phyloP scores from a whole-genome alignment of 2,329 filamentous ascomycete genomes.

The Xenosphaeropsis pyriputrescens region DNA sequence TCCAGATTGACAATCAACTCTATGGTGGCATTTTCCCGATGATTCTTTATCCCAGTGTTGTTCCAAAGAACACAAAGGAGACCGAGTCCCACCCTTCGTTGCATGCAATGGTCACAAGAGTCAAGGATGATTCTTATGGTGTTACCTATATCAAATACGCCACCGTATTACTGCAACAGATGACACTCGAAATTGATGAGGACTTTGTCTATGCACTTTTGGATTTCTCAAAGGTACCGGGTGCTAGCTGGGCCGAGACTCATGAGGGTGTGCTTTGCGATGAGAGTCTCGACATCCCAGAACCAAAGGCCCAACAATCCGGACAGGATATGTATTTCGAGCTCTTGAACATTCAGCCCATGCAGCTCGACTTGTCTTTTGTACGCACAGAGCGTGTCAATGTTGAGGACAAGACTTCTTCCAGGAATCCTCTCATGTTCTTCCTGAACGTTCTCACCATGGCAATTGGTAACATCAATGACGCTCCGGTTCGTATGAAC shows the following conservation, averaged over 20 bases:
- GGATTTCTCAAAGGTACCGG: constrained; percentile 87
- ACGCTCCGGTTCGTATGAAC: constrained; percentile 87
- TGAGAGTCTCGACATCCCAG: constrained; percentile 78
- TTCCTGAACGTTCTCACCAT: constrained; percentile 97
- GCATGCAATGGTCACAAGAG: constrained; percentile 78
- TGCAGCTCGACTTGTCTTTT: constrained; percentile 95
- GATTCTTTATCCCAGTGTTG: constrained; percentile 90
- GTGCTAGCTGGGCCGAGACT: constrained; percentile 68
- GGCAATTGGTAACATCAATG: constrained; percentile 98
- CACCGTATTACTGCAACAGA: constrained; percentile 83
- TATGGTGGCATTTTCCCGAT: constrained; percentile 98
- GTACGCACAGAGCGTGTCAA: constrained; percentile 95
- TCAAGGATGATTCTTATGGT: constrained; percentile 97
- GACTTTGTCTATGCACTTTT: constrained; percentile 95
- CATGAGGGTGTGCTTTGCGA: constrained; percentile 78
- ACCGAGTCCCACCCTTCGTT: constrained; percentile 93
- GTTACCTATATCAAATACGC: constrained; percentile 98
- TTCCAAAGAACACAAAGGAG: constrained; percentile 91
- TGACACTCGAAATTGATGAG: constrained; percentile 95
- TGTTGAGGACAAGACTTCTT: constrained; percentile 83
- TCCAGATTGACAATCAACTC: constrained; percentile 95
- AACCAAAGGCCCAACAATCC: constrained; percentile 69
- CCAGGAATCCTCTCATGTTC: constrained; percentile 93
- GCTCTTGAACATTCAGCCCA: constrained; percentile 88
- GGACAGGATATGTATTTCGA: constrained; percentile 98